Conservation (phyloP, 371 early-diverging fungal genomes). For the Amoeboaphelidium protococcarum region DNA sequence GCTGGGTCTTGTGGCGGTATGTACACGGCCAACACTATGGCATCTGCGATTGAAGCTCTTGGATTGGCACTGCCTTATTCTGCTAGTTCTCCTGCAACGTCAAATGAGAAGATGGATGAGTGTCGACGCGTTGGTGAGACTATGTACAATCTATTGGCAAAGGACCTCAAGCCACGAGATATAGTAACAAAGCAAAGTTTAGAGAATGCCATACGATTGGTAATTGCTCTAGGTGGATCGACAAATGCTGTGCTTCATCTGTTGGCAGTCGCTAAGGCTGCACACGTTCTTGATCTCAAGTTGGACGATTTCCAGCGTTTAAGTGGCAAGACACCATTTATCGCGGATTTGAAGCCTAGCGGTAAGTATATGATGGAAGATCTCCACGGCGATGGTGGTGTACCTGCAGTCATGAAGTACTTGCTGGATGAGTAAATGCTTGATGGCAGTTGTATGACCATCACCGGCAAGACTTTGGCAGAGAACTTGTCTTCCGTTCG, state of each 20-base stretch:
- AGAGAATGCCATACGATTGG: constrained; percentile 72
- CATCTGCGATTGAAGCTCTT: constrained; percentile 80
- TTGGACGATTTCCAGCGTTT: constrained; percentile 74
- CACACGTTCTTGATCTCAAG: constrained; percentile 37
- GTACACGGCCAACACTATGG: constrained; percentile 97
- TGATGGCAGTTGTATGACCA: constrained; percentile 62
- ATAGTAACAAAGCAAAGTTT: constrained; percentile 79
- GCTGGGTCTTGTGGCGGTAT: constrained; percentile 33
- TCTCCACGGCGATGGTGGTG: constrained; percentile 60
- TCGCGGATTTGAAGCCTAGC: constrained; percentile 91
- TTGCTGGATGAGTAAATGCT: constrained; percentile 44
- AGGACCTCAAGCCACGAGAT: constrained; percentile 65
- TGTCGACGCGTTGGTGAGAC: constrained; percentile 53
- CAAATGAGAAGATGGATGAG: constrained; percentile 58
- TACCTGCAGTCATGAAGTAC: constrained; percentile 74
- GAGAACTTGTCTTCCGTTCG: constrained; percentile 55
- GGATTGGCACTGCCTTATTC: constrained; percentile 85
- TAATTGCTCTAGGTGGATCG: constrained; percentile 77
- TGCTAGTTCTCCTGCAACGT: constrained; percentile 65
- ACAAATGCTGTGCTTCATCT: constrained; percentile 92
- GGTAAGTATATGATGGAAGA: constrained; percentile 90
- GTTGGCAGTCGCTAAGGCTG: constrained; percentile 68
- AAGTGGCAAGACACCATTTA: constrained; percentile 62
- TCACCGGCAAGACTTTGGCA: constrained; percentile 72
- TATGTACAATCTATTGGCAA: constrained; percentile 55